A percentile compares a stretch with the other conserved stretches of the same genome.
Evolutionary conservation across 768 basidiomycete species (phyloP).

Genomic region (Artomyces pyxidatus): DNA sequence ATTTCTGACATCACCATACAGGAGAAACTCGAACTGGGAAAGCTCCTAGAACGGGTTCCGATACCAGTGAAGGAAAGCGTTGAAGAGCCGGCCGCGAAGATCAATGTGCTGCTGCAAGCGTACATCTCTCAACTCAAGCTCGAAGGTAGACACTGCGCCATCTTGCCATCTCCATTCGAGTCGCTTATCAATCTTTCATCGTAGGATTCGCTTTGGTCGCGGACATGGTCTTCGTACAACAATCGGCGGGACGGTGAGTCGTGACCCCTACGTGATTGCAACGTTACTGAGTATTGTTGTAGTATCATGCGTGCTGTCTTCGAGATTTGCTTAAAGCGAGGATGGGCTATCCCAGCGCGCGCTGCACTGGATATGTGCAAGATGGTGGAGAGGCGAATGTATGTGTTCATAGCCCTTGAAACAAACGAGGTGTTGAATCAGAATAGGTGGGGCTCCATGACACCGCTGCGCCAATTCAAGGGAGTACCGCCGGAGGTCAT

Average conservation of each 20-base stretch:
- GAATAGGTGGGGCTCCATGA: constrained; percentile 93
- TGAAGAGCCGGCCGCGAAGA: constrained; percentile 94
- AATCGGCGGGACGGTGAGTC: constrained; percentile 83
- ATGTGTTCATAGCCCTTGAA: constrained; percentile 25
- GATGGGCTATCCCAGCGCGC: constrained; percentile 94
- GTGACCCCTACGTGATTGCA: not conserved
- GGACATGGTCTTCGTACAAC: constrained; percentile 95
- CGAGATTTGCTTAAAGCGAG: constrained; percentile 94
- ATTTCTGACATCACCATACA: constrained; percentile 16
- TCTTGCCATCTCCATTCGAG: not conserved
- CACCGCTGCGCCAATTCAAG: constrained; percentile 92
- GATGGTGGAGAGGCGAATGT: constrained; percentile 88
- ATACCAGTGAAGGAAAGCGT: constrained; percentile 96
- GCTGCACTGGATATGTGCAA: constrained; percentile 91
- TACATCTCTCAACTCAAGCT: constrained; percentile 93
- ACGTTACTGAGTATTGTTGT: constrained; percentile 2
- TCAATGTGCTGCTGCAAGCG: constrained; percentile 91
- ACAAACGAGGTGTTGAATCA: no score
- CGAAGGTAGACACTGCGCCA: constrained; percentile 44
- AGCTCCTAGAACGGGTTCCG: constrained; percentile 88
- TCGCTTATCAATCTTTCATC: not conserved
- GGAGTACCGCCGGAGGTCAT: constrained; percentile 80
- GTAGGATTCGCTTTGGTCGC: constrained; percentile 77
- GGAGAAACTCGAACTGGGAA: constrained; percentile 86
- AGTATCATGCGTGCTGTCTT: constrained; percentile 94